Conservation (phyloP, 2,329 filamentous ascomycete genomes). For the Epichloe glyceriae region DNA sequence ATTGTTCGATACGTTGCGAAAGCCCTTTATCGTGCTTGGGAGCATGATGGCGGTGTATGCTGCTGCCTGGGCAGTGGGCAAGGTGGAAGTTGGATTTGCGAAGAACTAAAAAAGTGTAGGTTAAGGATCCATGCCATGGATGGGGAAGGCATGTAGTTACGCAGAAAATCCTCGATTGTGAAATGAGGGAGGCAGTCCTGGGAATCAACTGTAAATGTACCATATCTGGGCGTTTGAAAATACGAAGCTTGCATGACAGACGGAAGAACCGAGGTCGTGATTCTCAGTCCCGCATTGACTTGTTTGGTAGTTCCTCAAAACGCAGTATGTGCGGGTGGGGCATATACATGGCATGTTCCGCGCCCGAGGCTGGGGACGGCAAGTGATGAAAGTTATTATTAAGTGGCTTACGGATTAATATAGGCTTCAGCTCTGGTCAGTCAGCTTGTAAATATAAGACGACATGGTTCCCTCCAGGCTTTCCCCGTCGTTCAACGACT, state of each 20-base stretch:
- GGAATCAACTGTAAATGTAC: constrained; percentile 7
- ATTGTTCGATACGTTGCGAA: constrained; percentile 60
- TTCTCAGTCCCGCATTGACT: background rate
- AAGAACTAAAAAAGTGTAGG: constrained; percentile 21
- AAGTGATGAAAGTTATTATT: no score
- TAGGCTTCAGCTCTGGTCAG: background rate
- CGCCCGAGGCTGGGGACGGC: no score
- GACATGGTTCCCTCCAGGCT: background rate
- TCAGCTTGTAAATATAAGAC: background rate
- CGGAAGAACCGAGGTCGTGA: background rate
- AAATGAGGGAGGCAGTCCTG: background rate
- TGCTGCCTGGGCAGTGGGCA: constrained; percentile 60
- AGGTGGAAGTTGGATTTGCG: constrained; percentile 67
- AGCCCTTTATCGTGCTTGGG: constrained; percentile 70
- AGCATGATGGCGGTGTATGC: constrained; percentile 64
- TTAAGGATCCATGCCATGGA: background rate
- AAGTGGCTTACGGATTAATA: no score
- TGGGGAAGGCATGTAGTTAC: background rate
- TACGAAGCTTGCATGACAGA: constrained; percentile 8
- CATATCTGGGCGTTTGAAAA: constrained; percentile 9
- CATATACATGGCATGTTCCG: no score
- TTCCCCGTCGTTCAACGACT: background rate
- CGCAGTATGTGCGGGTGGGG: no score
- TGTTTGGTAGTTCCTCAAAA: background rate
- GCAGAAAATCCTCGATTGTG: background rate